These are phyloP conservation scores for Parietichytrium sp. DNA, from an alignment of 108 stramenopile species.

Conservation along the genomic window DNA sequence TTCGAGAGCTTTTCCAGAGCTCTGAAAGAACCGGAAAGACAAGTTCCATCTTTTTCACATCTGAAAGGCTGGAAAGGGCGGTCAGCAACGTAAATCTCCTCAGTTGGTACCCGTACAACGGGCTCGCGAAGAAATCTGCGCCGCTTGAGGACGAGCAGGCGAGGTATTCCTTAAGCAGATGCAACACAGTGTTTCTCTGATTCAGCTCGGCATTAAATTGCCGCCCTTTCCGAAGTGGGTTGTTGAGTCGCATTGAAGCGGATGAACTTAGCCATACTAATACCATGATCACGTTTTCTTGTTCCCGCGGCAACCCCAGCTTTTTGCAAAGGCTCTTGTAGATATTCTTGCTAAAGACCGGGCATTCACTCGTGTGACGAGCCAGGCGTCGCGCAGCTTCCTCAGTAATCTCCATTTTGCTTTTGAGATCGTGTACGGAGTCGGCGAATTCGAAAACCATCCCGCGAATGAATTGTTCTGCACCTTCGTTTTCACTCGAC, in stretches of 20 bases:
- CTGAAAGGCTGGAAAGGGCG: not conserved
- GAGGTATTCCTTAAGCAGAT: not conserved
- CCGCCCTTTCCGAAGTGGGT: not conserved
- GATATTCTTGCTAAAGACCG: not conserved
- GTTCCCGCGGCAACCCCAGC: not conserved
- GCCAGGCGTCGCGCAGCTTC: not conserved
- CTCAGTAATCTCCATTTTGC: constrained; percentile 14
- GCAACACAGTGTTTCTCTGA: not conserved
- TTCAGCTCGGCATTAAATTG: constrained; percentile 25
- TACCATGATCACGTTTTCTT: not conserved
- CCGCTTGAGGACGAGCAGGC: not conserved
- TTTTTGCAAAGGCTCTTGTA: not conserved
- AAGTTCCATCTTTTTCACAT: constrained; percentile 3
- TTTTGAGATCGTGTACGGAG: not conserved
- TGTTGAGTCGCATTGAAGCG: constrained; percentile 5
- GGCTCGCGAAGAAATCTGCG: not conserved
- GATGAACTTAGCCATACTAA: constrained; percentile 23
- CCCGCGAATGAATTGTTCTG: not conserved
- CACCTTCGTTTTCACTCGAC: not conserved
- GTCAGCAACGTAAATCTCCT: not conserved
- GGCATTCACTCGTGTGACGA: not conserved
- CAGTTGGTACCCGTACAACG: not conserved
- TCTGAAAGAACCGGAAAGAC: constrained; percentile 2
- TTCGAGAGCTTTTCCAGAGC: not conserved
- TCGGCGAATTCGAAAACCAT: too few relatives aligned